Evolutionary conservation across 192 early-diverging fungal genomes (phyloP).

Genomic region (Dissophora globulifera): DNA sequence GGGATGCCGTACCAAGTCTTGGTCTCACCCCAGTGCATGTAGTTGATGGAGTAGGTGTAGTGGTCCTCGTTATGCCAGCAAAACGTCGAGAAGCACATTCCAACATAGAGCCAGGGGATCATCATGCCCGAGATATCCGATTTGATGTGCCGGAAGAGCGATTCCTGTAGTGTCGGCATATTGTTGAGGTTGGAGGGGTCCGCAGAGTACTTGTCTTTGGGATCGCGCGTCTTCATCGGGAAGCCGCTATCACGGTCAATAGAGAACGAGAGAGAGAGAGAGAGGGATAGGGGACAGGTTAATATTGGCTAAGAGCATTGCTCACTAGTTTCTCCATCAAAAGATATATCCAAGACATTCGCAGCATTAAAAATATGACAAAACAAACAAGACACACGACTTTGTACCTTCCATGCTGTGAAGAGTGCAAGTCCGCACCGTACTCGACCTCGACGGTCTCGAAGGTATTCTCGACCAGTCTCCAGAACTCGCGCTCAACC

Average conservation of each 20-base stretch:
- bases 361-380: no score
- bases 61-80: constrained; percentile 99
- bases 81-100: constrained; percentile 95
- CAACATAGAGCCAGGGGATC: constrained; percentile 97
- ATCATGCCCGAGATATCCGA: constrained; percentile 97
- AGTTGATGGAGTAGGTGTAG: constrained; percentile 97
- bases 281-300: no score
- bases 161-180: constrained; percentile 82
- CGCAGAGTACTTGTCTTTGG: constrained; percentile 70
- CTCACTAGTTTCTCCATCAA: no score
- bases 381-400: neutral
- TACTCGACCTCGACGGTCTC: constrained; percentile 95
- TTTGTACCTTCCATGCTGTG: constrained; percentile 84
- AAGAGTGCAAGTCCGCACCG: constrained; percentile 94
- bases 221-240: constrained; percentile 74
- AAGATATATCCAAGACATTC: no score
- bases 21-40: constrained; percentile 94
- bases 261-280: no score
- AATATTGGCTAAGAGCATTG: no score
- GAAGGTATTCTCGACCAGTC: constrained; percentile 85
- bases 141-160: constrained; percentile 88
- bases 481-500: constrained; percentile 94
- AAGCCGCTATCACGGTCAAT: constrained; percentile 72
- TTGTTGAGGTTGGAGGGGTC: constrained; percentile 92
- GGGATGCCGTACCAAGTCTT: constrained; percentile 99